Conservation (phyloP, 2,329 filamentous ascomycete species). For the Curvularia sp. region DNA sequence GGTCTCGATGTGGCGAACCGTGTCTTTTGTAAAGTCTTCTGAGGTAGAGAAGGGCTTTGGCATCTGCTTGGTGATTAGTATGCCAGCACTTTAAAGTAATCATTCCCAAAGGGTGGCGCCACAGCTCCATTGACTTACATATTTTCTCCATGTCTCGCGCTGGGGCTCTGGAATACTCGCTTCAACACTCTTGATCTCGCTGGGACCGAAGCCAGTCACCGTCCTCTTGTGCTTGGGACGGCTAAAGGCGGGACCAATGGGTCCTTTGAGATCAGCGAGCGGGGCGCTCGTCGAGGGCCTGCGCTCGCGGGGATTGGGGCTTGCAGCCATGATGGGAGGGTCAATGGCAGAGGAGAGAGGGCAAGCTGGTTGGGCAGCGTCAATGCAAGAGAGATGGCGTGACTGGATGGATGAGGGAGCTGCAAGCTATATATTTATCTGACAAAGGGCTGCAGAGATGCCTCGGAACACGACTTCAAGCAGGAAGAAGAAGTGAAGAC, state of each 20-base stretch:
- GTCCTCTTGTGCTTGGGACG: slow-evolving; percentile 97
- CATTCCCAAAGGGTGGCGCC: slow-evolving; percentile 11
- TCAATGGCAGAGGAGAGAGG: slow-evolving; percentile 38
- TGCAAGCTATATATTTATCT: slow-evolving; percentile 7
- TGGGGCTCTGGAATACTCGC: slow-evolving; percentile 88
- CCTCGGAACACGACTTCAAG: slow-evolving; percentile 7
- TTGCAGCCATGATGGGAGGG: slow-evolving; percentile 41
- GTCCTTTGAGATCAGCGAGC: slow-evolving; percentile 83
- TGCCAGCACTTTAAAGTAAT: background rate
- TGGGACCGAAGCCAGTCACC: slow-evolving; percentile 88
- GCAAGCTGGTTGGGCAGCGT: slow-evolving; percentile 34
- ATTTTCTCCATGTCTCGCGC: slow-evolving; percentile 75
- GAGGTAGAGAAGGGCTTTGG: slow-evolving; percentile 75
- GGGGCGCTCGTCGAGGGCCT: slow-evolving; percentile 82
- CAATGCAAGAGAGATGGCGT: slow-evolving; percentile 31
- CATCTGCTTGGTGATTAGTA: slow-evolving; percentile 54
- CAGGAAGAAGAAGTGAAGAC: slow-evolving; percentile 1
- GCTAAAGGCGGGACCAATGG: slow-evolving; percentile 84
- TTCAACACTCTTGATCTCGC: slow-evolving; percentile 93
- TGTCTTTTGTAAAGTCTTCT: slow-evolving; percentile 83
- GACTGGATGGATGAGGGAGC: slow-evolving; percentile 1
- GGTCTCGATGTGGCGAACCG: slow-evolving; percentile 94
- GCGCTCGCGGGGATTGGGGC: slow-evolving; percentile 68
- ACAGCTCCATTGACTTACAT: slow-evolving; percentile 53
- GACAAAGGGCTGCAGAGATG: slow-evolving; percentile 6